Percentiles rank a stretch among this genome's conserved stretches.
These are phyloP conservation scores for Kodamaea fukazawae DNA, from an alignment of 805 yeast species.

Conservation along the genomic window DNA sequence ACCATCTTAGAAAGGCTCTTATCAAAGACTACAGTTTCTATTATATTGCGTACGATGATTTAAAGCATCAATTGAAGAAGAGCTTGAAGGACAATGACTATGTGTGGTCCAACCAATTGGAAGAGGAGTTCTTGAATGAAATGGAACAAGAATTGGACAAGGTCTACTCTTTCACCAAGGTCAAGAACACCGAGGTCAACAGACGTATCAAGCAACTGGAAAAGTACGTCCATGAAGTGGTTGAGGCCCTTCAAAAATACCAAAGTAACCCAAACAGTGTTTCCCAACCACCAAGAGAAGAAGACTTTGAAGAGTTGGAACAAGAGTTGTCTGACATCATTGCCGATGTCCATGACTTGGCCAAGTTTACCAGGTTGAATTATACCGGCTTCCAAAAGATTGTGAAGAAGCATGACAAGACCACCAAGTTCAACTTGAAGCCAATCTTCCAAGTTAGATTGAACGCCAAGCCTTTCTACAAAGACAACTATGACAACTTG, in stretches of 20 bases:
- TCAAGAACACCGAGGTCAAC: slow-evolving; percentile 80
- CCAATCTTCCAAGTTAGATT: slow-evolving; percentile 93
- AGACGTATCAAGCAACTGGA: slow-evolving; percentile 85
- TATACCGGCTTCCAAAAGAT: slow-evolving; percentile 97
- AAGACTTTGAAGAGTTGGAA: slow-evolving; percentile 43
- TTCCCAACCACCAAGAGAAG: slow-evolving; percentile 47
- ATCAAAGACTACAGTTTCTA: slow-evolving; percentile 89
- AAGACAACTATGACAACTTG: slow-evolving; percentile 86
- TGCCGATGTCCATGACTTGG: slow-evolving; percentile 96
- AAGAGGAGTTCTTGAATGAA: slow-evolving; percentile 72
- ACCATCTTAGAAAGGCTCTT: slow-evolving; percentile 82
- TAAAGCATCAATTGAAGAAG: slow-evolving; percentile 76
- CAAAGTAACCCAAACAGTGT: slow-evolving; percentile 24
- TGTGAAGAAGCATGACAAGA: slow-evolving; percentile 93
- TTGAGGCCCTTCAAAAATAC: slow-evolving; percentile 39
- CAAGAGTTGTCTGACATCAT: slow-evolving; percentile 65
- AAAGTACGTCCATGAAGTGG: slow-evolving; percentile 63
- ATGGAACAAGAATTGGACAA: slow-evolving; percentile 87
- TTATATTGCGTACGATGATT: slow-evolving; percentile 87
- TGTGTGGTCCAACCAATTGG: slow-evolving; percentile 73
- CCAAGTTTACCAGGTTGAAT: slow-evolving; percentile 88
- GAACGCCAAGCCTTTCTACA: slow-evolving; percentile 92
- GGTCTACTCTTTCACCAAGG: slow-evolving; percentile 85
- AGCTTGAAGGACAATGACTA: slow-evolving; percentile 56
- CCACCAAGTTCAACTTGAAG: slow-evolving; percentile 65